phyloP scores from a whole-genome alignment of 345 rosid genomes.

The Stellera chamaejasme region DNA sequence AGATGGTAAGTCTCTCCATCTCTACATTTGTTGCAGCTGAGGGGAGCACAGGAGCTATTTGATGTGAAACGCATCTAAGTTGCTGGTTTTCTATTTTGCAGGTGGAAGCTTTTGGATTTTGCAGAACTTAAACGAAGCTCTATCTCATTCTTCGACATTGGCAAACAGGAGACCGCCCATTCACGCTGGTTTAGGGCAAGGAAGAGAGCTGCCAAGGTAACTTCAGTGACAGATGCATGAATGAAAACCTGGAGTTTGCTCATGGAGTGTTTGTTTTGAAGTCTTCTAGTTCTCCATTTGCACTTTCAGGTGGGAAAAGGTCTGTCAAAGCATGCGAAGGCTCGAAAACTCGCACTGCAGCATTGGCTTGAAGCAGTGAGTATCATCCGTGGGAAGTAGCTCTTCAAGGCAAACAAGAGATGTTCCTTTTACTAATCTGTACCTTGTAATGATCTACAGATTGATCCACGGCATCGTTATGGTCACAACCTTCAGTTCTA shows the following conservation, averaged over 20 bases:
- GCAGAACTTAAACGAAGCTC: conserved; percentile 91
- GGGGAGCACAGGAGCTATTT: neutral
- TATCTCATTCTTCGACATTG: conserved; percentile 80
- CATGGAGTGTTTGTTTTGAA: neutral
- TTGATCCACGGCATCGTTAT: conserved; percentile 94
- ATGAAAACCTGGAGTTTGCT: neutral
- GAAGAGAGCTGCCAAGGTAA: conserved; percentile 81
- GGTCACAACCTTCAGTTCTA: conserved; percentile 94
- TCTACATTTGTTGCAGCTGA: neutral
- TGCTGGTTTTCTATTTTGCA: conserved; percentile 14
- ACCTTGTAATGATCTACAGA: conserved; percentile 32
- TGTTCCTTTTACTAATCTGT: conserved; percentile 11
- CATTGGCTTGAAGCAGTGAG: conserved; percentile 99
- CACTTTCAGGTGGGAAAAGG: conserved; percentile 75
- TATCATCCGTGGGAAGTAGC: conserved; percentile 1
- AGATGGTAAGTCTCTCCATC: conserved; percentile 50
- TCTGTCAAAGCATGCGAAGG: conserved; percentile 72
- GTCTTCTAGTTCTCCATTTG: no score
- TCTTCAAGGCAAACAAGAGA: neutral
- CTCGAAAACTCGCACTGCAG: conserved; percentile 82
- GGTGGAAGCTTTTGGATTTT: conserved; percentile 93
- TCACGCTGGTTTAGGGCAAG: conserved; percentile 96
- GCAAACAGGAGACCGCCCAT: conserved; percentile 66
- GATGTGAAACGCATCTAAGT: conserved; percentile 1
- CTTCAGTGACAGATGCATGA: neutral